These are phyloP conservation scores for Thraustochytrium striatum DNA, from an alignment of 352 stramenopile species.

Conservation along the genomic window DNA sequence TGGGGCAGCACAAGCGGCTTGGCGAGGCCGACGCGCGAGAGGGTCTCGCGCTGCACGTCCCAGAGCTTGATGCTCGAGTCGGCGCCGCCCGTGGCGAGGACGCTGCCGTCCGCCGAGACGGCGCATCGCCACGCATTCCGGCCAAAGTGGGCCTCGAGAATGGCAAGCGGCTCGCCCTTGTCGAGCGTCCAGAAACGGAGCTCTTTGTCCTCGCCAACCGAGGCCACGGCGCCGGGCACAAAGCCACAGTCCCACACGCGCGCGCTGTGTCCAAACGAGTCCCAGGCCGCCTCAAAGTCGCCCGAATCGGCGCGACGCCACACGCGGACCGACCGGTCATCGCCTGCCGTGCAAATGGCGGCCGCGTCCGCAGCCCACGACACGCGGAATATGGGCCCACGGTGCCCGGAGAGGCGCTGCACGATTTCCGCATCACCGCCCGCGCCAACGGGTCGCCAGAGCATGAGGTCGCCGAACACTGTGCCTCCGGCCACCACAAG, in stretches of 20 bases:
- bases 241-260: conserved; percentile 28
- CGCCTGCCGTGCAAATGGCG: conserved; percentile 10
- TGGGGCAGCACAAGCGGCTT: background rate
- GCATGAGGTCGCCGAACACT: background rate
- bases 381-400: conserved; percentile 21
- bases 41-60: conserved; percentile 12
- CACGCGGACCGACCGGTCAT: conserved; percentile 28
- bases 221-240: conserved; percentile 5
- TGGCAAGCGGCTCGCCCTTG: background rate
- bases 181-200: background rate
- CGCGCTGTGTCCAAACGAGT: conserved; percentile 40
- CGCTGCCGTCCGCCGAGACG: background rate
- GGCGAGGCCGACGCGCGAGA: background rate
- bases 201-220: conserved; percentile 24
- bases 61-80: conserved; percentile 28
- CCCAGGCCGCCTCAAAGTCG: conserved; percentile 16
- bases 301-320: background rate
- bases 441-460: conserved; percentile 18
- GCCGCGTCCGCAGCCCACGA: background rate
- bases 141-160: conserved; percentile 35
- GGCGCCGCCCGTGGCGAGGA: background rate
- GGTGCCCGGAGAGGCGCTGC: conserved; percentile 7
- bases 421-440: background rate
- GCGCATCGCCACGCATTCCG: conserved; percentile 31
- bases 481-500: background rate